Conservation (phyloP, 345 rosid species). For the Salix koriyanagi region DNA sequence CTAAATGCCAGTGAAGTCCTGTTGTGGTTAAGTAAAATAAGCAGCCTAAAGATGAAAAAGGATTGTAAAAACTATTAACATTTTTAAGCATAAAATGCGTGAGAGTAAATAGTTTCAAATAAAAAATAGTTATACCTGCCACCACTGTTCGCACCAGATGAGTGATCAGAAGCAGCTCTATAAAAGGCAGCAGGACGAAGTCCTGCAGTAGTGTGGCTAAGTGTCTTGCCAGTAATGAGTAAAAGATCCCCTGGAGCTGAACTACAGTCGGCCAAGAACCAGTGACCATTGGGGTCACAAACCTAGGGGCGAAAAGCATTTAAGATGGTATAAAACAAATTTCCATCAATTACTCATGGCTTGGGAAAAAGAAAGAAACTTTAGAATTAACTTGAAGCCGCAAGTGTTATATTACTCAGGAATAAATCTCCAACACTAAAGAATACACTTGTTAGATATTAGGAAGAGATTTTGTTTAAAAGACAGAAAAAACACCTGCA, state of each 20-base stretch:
- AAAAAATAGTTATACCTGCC: slow-evolving; percentile 57
- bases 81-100: slow-evolving; percentile 8
- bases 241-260: slow-evolving; percentile 70
- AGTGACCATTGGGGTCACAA: slow-evolving; percentile 90
- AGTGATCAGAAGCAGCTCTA: slow-evolving; percentile 53
- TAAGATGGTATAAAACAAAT: slow-evolving; percentile 7
- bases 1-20: slow-evolving; percentile 85
- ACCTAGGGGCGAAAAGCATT: slow-evolving; percentile 49
- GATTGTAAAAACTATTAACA: slow-evolving; percentile 1
- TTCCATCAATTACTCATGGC: background rate
- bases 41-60: slow-evolving; percentile 1
- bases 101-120: slow-evolving; percentile 6
- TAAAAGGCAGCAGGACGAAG: slow-evolving; percentile 84
- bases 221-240: slow-evolving; percentile 88
- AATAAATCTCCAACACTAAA: slow-evolving; percentile 2
- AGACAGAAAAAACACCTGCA: slow-evolving; percentile 52
- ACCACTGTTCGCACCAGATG: slow-evolving; percentile 41
- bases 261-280: slow-evolving; percentile 90
- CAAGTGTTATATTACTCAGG: background rate
- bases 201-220: slow-evolving; percentile 92
- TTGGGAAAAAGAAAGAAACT: background rate
- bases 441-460: slow-evolving; percentile 4
- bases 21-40: slow-evolving; percentile 19
- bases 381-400: slow-evolving; percentile 9
- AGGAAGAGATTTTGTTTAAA: slow-evolving; percentile 3